Conservation (phyloP, 75 land plant species). For the Pseudotsuga menziesii region DNA sequence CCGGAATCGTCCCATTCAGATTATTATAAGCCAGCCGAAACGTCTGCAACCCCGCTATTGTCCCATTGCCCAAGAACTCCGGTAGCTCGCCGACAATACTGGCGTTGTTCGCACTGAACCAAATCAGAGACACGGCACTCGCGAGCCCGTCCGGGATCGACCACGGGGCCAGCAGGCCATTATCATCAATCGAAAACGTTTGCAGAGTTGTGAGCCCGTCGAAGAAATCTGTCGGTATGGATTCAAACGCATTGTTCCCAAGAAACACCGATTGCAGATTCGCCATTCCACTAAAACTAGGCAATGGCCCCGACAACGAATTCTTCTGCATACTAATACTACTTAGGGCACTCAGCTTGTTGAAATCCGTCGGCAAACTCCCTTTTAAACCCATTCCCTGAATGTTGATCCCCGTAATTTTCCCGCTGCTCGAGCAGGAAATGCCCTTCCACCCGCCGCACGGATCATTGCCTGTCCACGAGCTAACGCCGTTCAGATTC, state of each 20-base stretch:
- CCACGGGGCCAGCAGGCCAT: constrained; percentile 37
- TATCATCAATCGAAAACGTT: neutral
- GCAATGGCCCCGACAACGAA: constrained; percentile 56
- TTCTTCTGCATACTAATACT: constrained; percentile 50
- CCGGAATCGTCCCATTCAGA: constrained; percentile 59
- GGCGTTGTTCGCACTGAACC: constrained; percentile 57
- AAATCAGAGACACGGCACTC: constrained; percentile 22
- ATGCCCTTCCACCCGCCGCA: constrained; percentile 13
- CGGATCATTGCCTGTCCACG: too few species aligned
- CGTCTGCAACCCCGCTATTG: constrained; percentile 24
- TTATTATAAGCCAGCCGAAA: constrained; percentile 59
- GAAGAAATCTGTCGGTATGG: constrained; percentile 62
- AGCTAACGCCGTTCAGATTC: too few species aligned
- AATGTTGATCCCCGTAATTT: constrained; percentile 55
- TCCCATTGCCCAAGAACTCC: constrained; percentile 39
- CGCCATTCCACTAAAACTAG: constrained; percentile 42
- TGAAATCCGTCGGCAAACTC: constrained; percentile 35
- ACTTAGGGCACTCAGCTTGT: constrained; percentile 37
- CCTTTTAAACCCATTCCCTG: constrained; percentile 34
- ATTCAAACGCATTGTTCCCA: constrained; percentile 38
- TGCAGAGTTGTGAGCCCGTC: constrained; percentile 35
- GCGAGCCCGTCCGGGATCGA: constrained; percentile 35
- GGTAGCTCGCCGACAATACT: constrained; percentile 61
- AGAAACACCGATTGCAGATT: constrained; percentile 35
- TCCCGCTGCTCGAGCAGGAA: neutral